These are phyloP conservation scores for Thraustotheca clavata DNA, from an alignment of 352 stramenopile genomes.

Conservation along the genomic window DNA sequence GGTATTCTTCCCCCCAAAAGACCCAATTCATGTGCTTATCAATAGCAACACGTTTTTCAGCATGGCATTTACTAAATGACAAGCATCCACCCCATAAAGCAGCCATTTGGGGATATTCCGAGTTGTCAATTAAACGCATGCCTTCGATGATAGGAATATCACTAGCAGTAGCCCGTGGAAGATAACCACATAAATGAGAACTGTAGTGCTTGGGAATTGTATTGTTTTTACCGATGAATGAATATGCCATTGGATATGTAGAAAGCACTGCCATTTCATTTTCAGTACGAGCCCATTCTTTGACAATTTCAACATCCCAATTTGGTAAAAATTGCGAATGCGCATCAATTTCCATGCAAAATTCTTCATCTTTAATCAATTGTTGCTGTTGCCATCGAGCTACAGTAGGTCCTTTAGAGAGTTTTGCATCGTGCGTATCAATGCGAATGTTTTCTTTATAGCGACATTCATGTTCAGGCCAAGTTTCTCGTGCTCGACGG, in stretches of 20 bases:
- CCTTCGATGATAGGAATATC: background rate
- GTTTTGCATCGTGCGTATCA: background rate
- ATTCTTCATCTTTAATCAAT: constrained; percentile 19
- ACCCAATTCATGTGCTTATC: constrained; percentile 71
- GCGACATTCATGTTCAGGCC: constrained; percentile 1
- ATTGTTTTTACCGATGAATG: background rate
- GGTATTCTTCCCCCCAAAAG: constrained; percentile 85
- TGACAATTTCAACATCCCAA: constrained; percentile 7
- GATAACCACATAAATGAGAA: constrained; percentile 4
- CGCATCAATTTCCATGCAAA: constrained; percentile 14
- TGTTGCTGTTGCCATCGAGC: constrained; percentile 20
- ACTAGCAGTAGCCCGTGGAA: background rate
- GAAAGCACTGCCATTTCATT: constrained; percentile 18
- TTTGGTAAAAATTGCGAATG: constrained; percentile 6
- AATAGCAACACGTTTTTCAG: constrained; percentile 66
- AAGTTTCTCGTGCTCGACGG: background rate
- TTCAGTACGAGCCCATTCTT: constrained; percentile 11
- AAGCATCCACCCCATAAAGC: constrained; percentile 78
- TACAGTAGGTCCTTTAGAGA: constrained; percentile 11
- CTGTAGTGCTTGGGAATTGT: constrained; percentile 1
- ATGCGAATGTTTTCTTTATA: constrained; percentile 14
- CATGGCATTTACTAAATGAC: constrained; percentile 75
- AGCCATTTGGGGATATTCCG: constrained; percentile 29
- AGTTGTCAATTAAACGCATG: background rate
- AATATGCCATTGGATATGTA: constrained; percentile 9